These are phyloP conservation scores for Vaccinium darrowii DNA, from an alignment of 148 eudicot genomes.

Conservation along the genomic window DNA sequence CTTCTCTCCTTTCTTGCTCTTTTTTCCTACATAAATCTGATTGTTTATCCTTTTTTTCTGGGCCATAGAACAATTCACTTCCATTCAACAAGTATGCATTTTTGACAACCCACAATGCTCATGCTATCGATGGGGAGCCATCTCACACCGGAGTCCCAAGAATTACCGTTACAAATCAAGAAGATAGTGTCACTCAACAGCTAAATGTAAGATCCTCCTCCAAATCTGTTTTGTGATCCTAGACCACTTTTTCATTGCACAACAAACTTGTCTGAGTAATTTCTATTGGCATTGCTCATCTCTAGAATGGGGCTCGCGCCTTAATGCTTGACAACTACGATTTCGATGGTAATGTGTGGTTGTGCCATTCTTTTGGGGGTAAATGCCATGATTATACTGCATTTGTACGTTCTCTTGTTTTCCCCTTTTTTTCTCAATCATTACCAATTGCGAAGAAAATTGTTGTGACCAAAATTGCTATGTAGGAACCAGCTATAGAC, in stretches of 20 bases:
- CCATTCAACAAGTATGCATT: conserved; percentile 90
- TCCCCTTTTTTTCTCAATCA: background rate
- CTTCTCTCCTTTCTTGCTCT: background rate
- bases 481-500: conserved; percentile 58
- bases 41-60: background rate
- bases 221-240: background rate
- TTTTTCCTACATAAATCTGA: background rate
- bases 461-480: background rate
- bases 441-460: background rate
- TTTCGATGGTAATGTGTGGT: conserved; percentile 65
- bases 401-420: conserved; percentile 50
- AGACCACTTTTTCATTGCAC: background rate
- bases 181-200: conserved; percentile 66
- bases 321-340: conserved; percentile 84
- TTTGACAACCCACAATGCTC: conserved; percentile 78
- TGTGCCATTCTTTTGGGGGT: conserved; percentile 86
- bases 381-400: conserved; percentile 64
- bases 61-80: conserved; percentile 35
- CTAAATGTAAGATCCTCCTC: conserved; percentile 48
- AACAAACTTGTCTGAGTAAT: background rate
- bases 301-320: conserved; percentile 80
- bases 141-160: conserved; percentile 53
- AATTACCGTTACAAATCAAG: conserved; percentile 57
- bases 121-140: conserved; percentile 58
- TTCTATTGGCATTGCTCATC: background rate